phyloP scores from a whole-genome alignment of 805 yeast genomes.

The Lipomyces spencermartinsiae region DNA sequence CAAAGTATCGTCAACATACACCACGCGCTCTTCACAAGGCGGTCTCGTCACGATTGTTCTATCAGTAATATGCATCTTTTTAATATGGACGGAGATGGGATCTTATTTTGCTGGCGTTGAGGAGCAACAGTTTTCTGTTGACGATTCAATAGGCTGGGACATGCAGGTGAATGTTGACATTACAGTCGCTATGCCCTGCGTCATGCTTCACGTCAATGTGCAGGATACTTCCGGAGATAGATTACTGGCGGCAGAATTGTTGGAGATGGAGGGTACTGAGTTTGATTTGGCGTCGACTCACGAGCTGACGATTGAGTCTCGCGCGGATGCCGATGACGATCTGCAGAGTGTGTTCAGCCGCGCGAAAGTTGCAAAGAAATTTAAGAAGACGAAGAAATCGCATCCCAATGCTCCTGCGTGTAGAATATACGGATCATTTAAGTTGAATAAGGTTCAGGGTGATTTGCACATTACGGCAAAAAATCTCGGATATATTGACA shows the following conservation, averaged over 20 bases:
- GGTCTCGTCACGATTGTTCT: conserved; percentile 74
- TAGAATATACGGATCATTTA: conserved; percentile 79
- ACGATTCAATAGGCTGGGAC: conserved; percentile 60
- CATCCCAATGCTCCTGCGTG: conserved; percentile 64
- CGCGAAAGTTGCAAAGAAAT: conserved; percentile 30
- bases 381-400: conserved; percentile 24
- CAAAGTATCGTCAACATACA: conserved; percentile 70
- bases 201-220: conserved; percentile 72
- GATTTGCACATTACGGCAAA: conserved; percentile 82
- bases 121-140: conserved; percentile 80
- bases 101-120: conserved; percentile 81
- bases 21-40: conserved; percentile 77
- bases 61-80: conserved; percentile 63
- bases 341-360: conserved; percentile 31
- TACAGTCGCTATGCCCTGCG: conserved; percentile 84
- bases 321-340: conserved; percentile 29
- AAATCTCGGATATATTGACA: conserved; percentile 66
- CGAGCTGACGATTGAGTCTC: conserved; percentile 30
- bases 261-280: conserved; percentile 66
- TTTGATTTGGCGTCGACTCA: conserved; percentile 32
- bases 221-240: conserved; percentile 79
- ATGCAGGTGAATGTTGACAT: conserved; percentile 79
- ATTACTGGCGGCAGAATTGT: conserved; percentile 74
- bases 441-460: conserved; percentile 85
- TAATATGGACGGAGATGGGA: conserved; percentile 85